Conservation (phyloP, 2,329 filamentous ascomycete species). For the Hypoxylon sp. region DNA sequence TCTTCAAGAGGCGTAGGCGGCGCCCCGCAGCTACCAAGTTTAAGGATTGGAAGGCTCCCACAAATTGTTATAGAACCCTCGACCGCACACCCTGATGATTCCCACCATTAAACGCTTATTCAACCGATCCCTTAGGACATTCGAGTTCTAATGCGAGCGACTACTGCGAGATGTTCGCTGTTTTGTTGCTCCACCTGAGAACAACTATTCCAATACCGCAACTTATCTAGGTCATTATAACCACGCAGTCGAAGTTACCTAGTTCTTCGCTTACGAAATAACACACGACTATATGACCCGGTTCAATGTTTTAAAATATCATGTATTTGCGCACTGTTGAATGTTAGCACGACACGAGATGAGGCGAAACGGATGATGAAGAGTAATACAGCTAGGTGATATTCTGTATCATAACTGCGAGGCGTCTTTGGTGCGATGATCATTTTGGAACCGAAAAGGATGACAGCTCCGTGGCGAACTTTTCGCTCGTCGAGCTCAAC, state of each 20-base stretch:
- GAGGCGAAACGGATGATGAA: slow-evolving; percentile 12
- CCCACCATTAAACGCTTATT: slow-evolving; percentile 7
- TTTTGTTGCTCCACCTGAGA: background rate
- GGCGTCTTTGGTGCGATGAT: slow-evolving; percentile 31
- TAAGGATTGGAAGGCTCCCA: slow-evolving; percentile 66
- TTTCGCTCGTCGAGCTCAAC: background rate
- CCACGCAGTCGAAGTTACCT: background rate
- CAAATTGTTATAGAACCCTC: slow-evolving; percentile 73
- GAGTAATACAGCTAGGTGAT: slow-evolving; percentile 13
- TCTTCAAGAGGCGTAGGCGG: slow-evolving; percentile 58
- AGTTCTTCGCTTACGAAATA: background rate
- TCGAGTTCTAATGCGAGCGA: background rate
- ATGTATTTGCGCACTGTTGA: slow-evolving; percentile 4
- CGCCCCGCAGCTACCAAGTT: slow-evolving; percentile 66
- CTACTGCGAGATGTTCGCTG: background rate
- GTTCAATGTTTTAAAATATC: slow-evolving; percentile 15
- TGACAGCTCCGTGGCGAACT: background rate
- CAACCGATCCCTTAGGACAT: background rate
- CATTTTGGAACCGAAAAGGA: slow-evolving; percentile 20
- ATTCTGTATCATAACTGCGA: slow-evolving; percentile 39
- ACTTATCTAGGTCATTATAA: background rate
- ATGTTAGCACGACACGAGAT: slow-evolving; percentile 15
- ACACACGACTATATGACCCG: slow-evolving; percentile 14
- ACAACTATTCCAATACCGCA: background rate
- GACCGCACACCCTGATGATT: slow-evolving; percentile 55